Conservation (phyloP, 2,329 filamentous ascomycete species). For the Clonostachys rhizophaga region DNA sequence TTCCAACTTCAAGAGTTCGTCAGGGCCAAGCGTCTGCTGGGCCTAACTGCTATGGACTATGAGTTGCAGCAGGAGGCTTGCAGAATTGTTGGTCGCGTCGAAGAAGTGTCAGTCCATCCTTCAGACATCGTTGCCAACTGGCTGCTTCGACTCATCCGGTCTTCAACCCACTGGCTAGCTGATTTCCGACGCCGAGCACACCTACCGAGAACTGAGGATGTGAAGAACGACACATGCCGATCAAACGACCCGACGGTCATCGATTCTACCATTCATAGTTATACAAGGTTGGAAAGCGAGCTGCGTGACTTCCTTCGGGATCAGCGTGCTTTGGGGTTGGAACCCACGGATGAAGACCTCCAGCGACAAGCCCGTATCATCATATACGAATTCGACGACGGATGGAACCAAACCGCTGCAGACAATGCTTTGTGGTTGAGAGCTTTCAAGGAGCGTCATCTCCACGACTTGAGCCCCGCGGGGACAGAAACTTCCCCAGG, state of each 20-base stretch:
- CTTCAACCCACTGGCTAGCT: constrained; percentile 48
- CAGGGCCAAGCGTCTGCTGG: constrained; percentile 42
- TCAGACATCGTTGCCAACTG: constrained; percentile 49
- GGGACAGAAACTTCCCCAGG: neutral
- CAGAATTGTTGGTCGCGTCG: constrained; percentile 51
- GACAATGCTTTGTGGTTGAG: constrained; percentile 50
- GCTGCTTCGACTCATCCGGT: constrained; percentile 46
- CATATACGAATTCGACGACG: constrained; percentile 58
- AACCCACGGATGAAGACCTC: constrained; percentile 48
- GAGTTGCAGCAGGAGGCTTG: constrained; percentile 58
- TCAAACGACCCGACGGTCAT: constrained; percentile 50
- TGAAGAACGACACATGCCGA: constrained; percentile 39
- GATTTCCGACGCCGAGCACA: constrained; percentile 51
- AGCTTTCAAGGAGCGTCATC: constrained; percentile 45
- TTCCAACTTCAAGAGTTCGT: constrained; percentile 49
- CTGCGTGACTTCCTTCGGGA: constrained; percentile 45
- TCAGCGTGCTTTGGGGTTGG: constrained; percentile 36
- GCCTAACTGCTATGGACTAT: constrained; percentile 53
- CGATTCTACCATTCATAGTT: constrained; percentile 56
- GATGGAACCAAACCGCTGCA: constrained; percentile 60
- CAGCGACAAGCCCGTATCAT: constrained; percentile 55
- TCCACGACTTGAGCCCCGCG: constrained; percentile 8
- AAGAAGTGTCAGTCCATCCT: constrained; percentile 43
- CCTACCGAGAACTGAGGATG: constrained; percentile 52
- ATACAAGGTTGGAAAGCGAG: constrained; percentile 50